These are phyloP conservation scores for Heliosperma pusillum DNA, from an alignment of 148 eudicot species.

Conservation along the genomic window DNA sequence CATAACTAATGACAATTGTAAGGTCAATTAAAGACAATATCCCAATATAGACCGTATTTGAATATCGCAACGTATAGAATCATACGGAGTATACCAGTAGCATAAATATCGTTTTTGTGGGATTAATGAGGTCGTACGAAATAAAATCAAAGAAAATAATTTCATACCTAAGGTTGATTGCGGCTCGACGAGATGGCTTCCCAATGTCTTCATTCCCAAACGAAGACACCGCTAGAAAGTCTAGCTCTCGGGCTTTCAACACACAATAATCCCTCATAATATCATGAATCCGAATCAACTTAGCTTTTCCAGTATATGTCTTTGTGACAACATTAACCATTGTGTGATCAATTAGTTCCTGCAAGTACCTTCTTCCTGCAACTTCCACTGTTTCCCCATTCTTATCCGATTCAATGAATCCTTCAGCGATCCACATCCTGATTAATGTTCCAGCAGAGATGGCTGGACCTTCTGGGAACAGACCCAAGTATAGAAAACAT, in stretches of 20 bases:
- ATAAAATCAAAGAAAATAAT: not conserved
- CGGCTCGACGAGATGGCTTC: constrained; percentile 1
- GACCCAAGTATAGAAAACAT: constrained; percentile 9
- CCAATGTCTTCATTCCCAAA: not conserved
- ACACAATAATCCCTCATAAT: constrained; percentile 27
- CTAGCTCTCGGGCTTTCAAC: constrained; percentile 21
- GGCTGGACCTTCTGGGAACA: not conserved
- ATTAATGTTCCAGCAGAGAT: not conserved
- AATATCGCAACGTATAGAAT: too few relatives aligned
- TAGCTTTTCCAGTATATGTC: constrained; percentile 21
- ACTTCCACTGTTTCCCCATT: constrained; percentile 20
- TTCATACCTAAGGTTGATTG: constrained; percentile 11
- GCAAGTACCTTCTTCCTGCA: constrained; percentile 16
- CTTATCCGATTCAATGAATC: constrained; percentile 12
- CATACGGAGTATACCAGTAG: too few relatives aligned
- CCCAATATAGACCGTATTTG: too few relatives aligned
- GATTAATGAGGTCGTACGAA: not conserved
- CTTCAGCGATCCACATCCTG: constrained; percentile 33
- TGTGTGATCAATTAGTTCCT: constrained; percentile 24
- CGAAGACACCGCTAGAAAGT: constrained; percentile 16
- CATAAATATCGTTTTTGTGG: not conserved
- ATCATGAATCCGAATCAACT: constrained; percentile 21
- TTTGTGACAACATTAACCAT: constrained; percentile 24
- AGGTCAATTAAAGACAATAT: too few relatives aligned
- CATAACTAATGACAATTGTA: too few relatives aligned